Evolutionary conservation across 164 flowering plant genomes (phyloP), one percentile per base, ranked within the genome.

Genomic region (Vitis cinerea): DNA sequence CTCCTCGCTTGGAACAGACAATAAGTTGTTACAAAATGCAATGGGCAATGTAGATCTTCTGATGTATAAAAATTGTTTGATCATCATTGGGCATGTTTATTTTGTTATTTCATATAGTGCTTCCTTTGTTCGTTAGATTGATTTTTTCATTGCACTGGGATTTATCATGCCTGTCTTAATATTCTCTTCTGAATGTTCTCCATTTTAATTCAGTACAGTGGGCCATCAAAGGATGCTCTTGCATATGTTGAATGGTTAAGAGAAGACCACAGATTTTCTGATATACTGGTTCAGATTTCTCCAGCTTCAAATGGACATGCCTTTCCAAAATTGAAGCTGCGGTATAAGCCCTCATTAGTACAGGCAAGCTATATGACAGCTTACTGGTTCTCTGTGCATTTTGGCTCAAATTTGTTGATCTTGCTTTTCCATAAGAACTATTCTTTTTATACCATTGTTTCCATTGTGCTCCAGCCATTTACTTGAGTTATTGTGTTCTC

Each of bases 311-410:
- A 78, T 75, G 91, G 92, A 50, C 99, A 95, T 82, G 87, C 97
- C 8, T 95, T 95, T 72, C 99, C 98, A 23, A 85, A 83, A 71
- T 69, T 95, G 77, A 92, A 89, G 84, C 79, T 95, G 78, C 95
- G 90, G 53, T 91, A 92, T 74, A 95, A 90, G 84, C 96, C 94
- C 50, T 88, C 97, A 56, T 84, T 95, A 50, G 94, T 95, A 13
- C 98, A 90, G 92, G 98, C 79, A 81, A 85, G 89, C 77, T 63
- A 71, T 73, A 48, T 53, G 4, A 54, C 12, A 64, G 29, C 61
- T 57, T 4, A 2, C 62, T 44, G 57, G 61, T 30, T 29, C 15
- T 53, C 17, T 65, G 29, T 50, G 52, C 44, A 50, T 51, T 17
- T 51, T 73, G 23, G 44, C 44, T 37, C 44, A 37, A 37, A 37